Conservation (phyloP, 2,329 filamentous ascomycete genomes). For the Tympanopsis confertula region DNA sequence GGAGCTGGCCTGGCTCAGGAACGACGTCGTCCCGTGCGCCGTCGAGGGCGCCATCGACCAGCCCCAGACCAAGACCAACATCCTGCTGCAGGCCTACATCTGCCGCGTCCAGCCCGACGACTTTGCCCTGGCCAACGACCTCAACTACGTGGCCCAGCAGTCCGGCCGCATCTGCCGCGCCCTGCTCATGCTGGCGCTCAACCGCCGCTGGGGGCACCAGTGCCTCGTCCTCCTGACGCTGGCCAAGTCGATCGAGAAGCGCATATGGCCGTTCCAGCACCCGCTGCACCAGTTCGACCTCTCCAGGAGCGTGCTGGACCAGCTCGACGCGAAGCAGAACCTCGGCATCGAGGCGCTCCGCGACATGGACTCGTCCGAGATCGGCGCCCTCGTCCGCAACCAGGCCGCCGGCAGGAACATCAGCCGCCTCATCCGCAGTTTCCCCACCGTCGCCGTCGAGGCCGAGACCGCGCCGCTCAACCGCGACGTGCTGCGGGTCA, state of each 20-base stretch:
- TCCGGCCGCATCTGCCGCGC: conserved; percentile 87
- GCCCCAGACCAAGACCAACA: conserved; percentile 87
- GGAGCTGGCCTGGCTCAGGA: conserved; percentile 65
- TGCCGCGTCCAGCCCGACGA: conserved; percentile 80
- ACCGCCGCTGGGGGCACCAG: conserved; percentile 89
- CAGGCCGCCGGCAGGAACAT: conserved; percentile 75
- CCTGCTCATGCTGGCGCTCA: conserved; percentile 93
- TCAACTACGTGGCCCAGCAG: conserved; percentile 91
- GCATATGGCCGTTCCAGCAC: conserved; percentile 89
- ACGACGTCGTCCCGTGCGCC: conserved; percentile 65
- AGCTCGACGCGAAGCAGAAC: conserved; percentile 70
- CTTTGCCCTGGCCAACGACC: conserved; percentile 84
- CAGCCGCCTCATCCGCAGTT: conserved; percentile 71
- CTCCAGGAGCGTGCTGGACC: conserved; percentile 68
- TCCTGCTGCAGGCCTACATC: conserved; percentile 86
- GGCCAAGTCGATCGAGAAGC: conserved; percentile 93
- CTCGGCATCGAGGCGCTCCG: conserved; percentile 71
- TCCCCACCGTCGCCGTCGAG: conserved; percentile 82
- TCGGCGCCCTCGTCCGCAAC: conserved; percentile 85
- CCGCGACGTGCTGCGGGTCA: conserved; percentile 84
- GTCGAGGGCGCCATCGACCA: conserved; percentile 45
- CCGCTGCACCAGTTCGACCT: conserved; percentile 92
- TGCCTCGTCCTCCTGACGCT: conserved; percentile 81
- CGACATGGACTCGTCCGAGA: conserved; percentile 87
- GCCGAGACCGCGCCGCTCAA: conserved; percentile 93